phyloP scores from a whole-genome alignment of 805 yeast genomes.

The Metschnikowia henanensis region DNA sequence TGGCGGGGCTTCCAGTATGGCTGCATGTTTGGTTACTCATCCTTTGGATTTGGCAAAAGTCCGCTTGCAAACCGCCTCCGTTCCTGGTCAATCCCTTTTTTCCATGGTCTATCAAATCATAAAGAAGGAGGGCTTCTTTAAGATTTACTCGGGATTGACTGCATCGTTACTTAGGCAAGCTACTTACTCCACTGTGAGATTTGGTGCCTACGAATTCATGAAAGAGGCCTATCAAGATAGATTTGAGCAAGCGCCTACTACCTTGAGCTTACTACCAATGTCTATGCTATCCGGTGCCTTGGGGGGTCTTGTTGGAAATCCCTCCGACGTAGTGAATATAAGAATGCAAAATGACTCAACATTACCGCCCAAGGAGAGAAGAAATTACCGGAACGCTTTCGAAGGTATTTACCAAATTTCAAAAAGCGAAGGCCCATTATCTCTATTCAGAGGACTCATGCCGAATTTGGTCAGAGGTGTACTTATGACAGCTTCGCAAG shows the following conservation, averaged over 20 bases:
- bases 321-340: slow-evolving; percentile 83
- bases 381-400: slow-evolving; percentile 75
- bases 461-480: slow-evolving; percentile 83
- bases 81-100: slow-evolving; percentile 61
- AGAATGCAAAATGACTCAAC: slow-evolving; percentile 90
- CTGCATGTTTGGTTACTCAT: slow-evolving; percentile 69
- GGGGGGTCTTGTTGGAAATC: slow-evolving; percentile 87
- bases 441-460: slow-evolving; percentile 70
- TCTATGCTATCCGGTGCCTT: slow-evolving; percentile 85
- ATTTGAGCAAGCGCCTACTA: slow-evolving; percentile 49
- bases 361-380: slow-evolving; percentile 58
- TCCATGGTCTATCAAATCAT: slow-evolving; percentile 62
- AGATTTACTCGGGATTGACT: slow-evolving; percentile 77
- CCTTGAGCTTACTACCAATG: slow-evolving; percentile 63
- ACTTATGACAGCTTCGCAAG: slow-evolving; percentile 88
- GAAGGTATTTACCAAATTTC: slow-evolving; percentile 68
- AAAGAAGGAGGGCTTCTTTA: slow-evolving; percentile 62
- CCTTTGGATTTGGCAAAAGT: slow-evolving; percentile 89
- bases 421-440: slow-evolving; percentile 56
- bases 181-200: slow-evolving; percentile 82
- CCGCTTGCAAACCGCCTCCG: slow-evolving; percentile 74
- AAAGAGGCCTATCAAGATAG: slow-evolving; percentile 51
- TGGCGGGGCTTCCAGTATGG: slow-evolving; percentile 69
- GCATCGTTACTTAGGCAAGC: slow-evolving; percentile 86
- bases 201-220: slow-evolving; percentile 80